Evolutionary conservation across 2,329 filamentous ascomycete genomes (phyloP), one percentile per base, ranked within the genome.

Genomic region (Berkeleyomyces basicola): DNA sequence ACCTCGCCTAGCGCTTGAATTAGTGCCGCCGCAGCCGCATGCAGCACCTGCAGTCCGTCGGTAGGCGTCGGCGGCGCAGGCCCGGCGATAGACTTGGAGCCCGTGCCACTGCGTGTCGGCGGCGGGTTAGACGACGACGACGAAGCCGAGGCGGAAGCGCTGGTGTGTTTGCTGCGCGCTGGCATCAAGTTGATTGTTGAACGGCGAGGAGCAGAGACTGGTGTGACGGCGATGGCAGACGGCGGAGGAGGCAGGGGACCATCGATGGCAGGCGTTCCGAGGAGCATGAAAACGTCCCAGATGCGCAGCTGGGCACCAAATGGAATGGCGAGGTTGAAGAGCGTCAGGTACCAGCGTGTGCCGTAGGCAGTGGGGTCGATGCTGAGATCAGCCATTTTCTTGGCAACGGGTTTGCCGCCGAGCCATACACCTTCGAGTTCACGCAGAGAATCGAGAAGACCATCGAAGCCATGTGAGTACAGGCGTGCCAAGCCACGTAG

Each of bases 281-380:
- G 82, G 11, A 99, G 82, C 82, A 99, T 90, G 74, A 97, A 97
- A 1, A 96, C 88, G 70, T 99, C 93, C 93, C 93, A 99, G 14
- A 99, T 87, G 58, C 93, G 87, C 43, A 99, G 83, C 73, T 97
- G 93, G 3, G 92, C 91, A 0, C 89, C 82, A 69, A 97, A 99
- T 0, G 93, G 93, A 60, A 99, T 88, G 14, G 90, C 95, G 70
- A 97, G 87, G 74, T 97, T 97, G 79, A 99, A 99, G 7, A 99
- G 78, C 1, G 93, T 99, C 60, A 99, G 79, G 71, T 99, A 99
- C 93, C 93, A 99, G 61, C 91, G 81, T 3, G 92, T 97, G 40
- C 91, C 93, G 71, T 96, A 99, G n/a, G 91, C 86, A 1, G 90
- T 96, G 16, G 89, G 84, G 49, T 89, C 84, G 68, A 99, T 93